These are phyloP conservation scores for Arabidopsis lyrata DNA, from an alignment of 441 rosid genomes.

Conservation along the genomic window DNA sequence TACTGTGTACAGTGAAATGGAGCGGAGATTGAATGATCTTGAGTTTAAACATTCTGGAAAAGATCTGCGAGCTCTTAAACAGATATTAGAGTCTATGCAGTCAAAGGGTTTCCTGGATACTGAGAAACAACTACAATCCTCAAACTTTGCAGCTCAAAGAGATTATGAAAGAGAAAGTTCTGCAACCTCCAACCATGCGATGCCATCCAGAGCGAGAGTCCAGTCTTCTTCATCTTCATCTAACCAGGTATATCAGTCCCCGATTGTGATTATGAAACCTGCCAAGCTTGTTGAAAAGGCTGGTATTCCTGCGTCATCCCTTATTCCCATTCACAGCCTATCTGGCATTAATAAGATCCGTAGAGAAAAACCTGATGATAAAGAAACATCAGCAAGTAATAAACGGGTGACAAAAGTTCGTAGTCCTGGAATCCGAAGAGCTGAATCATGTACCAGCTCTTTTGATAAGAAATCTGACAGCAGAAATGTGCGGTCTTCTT, in stretches of 20 bases:
- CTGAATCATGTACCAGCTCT: slow-evolving; percentile 49
- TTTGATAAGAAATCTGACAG: slow-evolving; percentile 55
- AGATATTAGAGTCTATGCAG: slow-evolving; percentile 79
- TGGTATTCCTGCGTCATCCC: slow-evolving; percentile 59
- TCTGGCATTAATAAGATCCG: slow-evolving; percentile 53
- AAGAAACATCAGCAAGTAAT: slow-evolving; percentile 48
- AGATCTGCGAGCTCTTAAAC: slow-evolving; percentile 84
- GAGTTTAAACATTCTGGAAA: slow-evolving; percentile 77
- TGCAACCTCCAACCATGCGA: slow-evolving; percentile 50
- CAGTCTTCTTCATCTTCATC: slow-evolving; percentile 50
- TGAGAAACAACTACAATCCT: slow-evolving; percentile 62
- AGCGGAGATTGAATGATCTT: slow-evolving; percentile 70
- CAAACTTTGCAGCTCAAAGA: slow-evolving; percentile 50
- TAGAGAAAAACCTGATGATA: slow-evolving; percentile 47
- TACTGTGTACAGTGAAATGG: slow-evolving; percentile 78
- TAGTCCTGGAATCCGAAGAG: slow-evolving; percentile 50
- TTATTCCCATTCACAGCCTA: slow-evolving; percentile 59
- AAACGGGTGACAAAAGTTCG: slow-evolving; percentile 50
- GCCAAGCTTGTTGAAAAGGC: slow-evolving; percentile 73
- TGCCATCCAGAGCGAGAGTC: slow-evolving; percentile 51
- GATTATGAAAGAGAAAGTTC: slow-evolving; percentile 49
- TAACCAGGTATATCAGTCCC: slow-evolving; percentile 63
- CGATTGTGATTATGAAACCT: slow-evolving; percentile 96
- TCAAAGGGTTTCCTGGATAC: slow-evolving; percentile 68
- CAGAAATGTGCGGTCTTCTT: slow-evolving; percentile 55